phyloP scores from a whole-genome alignment of 805 yeast genomes.

The Ogataea haglerorum region DNA sequence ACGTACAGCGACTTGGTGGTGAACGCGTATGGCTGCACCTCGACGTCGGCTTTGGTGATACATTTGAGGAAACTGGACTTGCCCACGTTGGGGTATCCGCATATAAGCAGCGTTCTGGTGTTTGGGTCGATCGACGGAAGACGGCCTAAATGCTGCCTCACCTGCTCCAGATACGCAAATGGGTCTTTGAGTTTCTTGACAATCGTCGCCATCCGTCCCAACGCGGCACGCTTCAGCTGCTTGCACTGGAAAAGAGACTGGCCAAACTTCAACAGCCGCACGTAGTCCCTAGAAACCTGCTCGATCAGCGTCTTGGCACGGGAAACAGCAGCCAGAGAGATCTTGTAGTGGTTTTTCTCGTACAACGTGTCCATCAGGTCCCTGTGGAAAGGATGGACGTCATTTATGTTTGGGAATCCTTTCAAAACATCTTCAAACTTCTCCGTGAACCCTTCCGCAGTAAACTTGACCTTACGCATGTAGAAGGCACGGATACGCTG shows the following conservation, averaged over 20 bases:
- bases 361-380: conserved; percentile 97
- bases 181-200: conserved; percentile 95
- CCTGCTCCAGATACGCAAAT: conserved; percentile 90
- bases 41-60: conserved; percentile 97
- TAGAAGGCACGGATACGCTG: conserved; percentile 95
- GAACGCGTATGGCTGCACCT: conserved; percentile 98
- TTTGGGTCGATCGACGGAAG: conserved; percentile 97
- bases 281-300: conserved; percentile 94
- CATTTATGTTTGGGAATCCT: conserved; percentile 95
- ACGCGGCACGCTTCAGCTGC: conserved; percentile 96
- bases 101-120: conserved; percentile 92
- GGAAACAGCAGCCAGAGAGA: conserved; percentile 90
- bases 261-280: conserved; percentile 91
- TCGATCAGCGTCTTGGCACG: conserved; percentile 92
- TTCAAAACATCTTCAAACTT: conserved; percentile 80
- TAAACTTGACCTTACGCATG: conserved; percentile 96
- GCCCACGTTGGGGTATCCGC: conserved; percentile 99
- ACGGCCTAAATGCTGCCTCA: conserved; percentile 98
- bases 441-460: conserved; percentile 94
- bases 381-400: conserved; percentile 97
- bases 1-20: conserved; percentile 96
- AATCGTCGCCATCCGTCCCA: conserved; percentile 99
- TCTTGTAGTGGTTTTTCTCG: conserved; percentile 97
- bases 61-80: conserved; percentile 91
- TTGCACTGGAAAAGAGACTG: conserved; percentile 98